These are phyloP conservation scores for Tritrichomonas musculus DNA, from an alignment of 208 protist species.

Conservation along the genomic window DNA sequence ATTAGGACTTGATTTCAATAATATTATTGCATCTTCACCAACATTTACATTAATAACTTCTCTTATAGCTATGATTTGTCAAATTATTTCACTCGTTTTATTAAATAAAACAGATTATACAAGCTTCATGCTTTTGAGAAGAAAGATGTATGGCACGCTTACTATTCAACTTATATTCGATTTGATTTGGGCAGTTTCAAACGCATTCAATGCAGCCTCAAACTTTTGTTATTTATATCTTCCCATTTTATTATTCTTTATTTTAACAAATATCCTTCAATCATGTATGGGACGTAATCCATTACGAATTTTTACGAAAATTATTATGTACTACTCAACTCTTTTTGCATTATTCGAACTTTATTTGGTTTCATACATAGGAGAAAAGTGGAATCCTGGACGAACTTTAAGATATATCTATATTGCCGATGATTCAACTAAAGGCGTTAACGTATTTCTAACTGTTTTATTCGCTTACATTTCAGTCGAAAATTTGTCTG, in stretches of 20 bases:
- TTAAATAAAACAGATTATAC: not conserved
- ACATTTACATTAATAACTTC: not conserved
- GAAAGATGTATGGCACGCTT: not conserved
- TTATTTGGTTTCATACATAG: conserved; percentile 5
- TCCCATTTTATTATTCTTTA: not conserved
- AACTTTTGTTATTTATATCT: not conserved
- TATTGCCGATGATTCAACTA: not conserved
- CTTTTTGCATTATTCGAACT: not conserved
- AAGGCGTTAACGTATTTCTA: not conserved
- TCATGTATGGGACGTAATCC: not conserved
- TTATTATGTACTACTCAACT: not conserved
- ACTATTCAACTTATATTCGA: not conserved
- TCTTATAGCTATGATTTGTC: not conserved
- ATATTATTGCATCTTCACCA: not conserved
- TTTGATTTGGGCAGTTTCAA: not conserved
- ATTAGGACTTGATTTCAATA: not conserved
- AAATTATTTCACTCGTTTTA: not conserved
- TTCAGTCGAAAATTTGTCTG: not conserved
- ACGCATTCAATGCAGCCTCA: not conserved
- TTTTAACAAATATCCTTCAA: not conserved
- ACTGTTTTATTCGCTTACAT: not conserved
- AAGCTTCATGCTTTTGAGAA: not conserved
- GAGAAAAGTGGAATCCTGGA: not conserved
- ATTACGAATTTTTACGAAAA: not conserved
- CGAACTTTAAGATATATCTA: not conserved